Evolutionary conservation across 2,329 filamentous ascomycete genomes (phyloP).

Genomic region (Aspergillus quadricinctus): DNA sequence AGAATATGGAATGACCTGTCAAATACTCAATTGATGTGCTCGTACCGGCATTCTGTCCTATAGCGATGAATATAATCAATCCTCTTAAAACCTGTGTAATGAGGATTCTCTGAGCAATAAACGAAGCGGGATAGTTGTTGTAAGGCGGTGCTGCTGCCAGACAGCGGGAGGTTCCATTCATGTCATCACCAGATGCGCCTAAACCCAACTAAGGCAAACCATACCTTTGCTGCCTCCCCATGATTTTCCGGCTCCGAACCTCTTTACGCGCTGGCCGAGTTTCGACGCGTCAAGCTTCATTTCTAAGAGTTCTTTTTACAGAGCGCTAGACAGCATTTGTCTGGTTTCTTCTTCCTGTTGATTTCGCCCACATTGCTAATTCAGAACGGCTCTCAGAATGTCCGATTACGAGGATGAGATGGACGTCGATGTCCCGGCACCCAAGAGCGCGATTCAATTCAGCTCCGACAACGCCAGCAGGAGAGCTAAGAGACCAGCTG

Average conservation of each 20-base stretch:
- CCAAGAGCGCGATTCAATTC: conserved; percentile 58
- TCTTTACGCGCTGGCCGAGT: conserved; percentile 35
- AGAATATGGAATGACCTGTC: neutral
- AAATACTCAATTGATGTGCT: neutral
- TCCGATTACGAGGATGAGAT: conserved; percentile 61
- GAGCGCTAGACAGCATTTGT: neutral
- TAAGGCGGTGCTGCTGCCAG: conserved; percentile 14
- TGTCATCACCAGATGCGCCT: conserved; percentile 21
- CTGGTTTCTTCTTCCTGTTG: neutral
- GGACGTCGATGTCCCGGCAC: conserved; percentile 57
- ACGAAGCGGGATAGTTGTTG: conserved; percentile 5
- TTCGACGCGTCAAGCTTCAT: conserved; percentile 27
- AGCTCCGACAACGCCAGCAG: conserved; percentile 64
- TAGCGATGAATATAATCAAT: conserved; percentile 3
- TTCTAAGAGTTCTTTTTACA: neutral
- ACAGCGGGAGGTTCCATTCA: conserved; percentile 16
- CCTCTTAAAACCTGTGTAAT: conserved; percentile 19
- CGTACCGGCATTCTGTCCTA: conserved; percentile 46
- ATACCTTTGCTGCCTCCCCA: conserved; percentile 1
- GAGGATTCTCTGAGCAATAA: conserved; percentile 10
- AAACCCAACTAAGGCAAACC: conserved; percentile 13
- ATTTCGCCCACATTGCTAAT: neutral
- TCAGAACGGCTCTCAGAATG: conserved; percentile 34
- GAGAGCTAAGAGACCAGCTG: conserved; percentile 88
- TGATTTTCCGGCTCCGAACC: conserved; percentile 38